phyloP scores from a whole-genome alignment of 371 early-diverging fungal species.

The Mortierella sp. region DNA sequence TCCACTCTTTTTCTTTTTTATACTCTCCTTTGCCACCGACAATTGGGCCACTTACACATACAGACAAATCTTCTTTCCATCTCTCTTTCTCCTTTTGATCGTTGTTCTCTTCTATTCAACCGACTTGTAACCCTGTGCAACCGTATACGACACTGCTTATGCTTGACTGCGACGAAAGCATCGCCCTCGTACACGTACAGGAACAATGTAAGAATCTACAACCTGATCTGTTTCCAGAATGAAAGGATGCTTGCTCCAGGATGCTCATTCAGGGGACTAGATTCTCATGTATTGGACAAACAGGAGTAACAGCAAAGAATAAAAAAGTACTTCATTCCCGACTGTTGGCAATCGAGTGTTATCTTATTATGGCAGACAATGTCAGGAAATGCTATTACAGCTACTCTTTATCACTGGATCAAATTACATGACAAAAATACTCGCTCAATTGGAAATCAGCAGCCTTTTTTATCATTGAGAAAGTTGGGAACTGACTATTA shows the following conservation, averaged over 20 bases:
- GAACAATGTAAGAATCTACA: constrained; percentile 24
- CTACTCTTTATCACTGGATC: neutral
- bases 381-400: too few species aligned
- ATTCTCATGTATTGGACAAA: neutral
- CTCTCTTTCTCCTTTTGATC: neutral
- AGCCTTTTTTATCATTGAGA: neutral
- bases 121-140: neutral
- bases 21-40: neutral
- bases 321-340: neutral
- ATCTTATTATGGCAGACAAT: too few species aligned
- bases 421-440: neutral
- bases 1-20: neutral
- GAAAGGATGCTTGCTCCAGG: neutral
- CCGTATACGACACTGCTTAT: constrained; percentile 17
- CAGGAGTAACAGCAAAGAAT: neutral
- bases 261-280: neutral
- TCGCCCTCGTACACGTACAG: constrained; percentile 52
- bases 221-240: neutral
- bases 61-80: neutral
- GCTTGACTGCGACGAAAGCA: constrained; percentile 57
- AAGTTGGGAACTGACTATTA: constrained; percentile 9
- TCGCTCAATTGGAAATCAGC: constrained; percentile 3
- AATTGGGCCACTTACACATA: neutral
- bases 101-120: constrained; percentile 6
- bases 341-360: neutral